Base-by-base conservation (phyloP, 768 basidiomycete species). In the Rhodotorula paludigena region DNA sequence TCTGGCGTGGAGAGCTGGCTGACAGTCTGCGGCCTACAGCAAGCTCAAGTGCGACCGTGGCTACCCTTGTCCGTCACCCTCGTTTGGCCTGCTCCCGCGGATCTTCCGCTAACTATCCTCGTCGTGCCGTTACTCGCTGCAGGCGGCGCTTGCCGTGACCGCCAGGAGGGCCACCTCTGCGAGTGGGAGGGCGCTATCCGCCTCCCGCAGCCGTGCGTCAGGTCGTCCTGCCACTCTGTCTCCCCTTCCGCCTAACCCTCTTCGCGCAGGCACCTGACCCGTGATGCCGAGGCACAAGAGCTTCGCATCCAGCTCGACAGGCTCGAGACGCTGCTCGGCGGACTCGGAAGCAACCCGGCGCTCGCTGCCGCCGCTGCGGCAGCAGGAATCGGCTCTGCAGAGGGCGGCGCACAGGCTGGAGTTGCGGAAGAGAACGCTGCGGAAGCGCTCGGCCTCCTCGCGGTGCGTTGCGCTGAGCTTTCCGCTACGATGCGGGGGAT, bases 41-140 rank as follows among this genome's bases (percentile, higher is more conserved):
- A 68, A 68, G 44, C 49, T 68, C 45, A 68, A 68, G 52, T 68
- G 66, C 61, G 67, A 68, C 41, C 57, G 67, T 30, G 67, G 67
- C 1, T 68, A 63, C 23, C 67, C 67, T 33, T 68, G 67, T 68
- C 11, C 8, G 60, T 42, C 49, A 18, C 15, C 45, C 23, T 48
- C 47, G 14, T 28, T 38, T 1, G 5, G 33, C 20, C 25, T 20
- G 25, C 20, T 10, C 23, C 33, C 10, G 20, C 16, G 10, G 11
- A 18, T 0, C 44, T n/a, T 9, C 30, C 14, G 15, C 21, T 3
- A 25, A 5, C 15, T 20, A 21, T 41, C 15, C 18, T 5, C 18
- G 32, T 25, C 18, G 32, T 18, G 20, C 4, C 33, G 8, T 21
- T 5, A 14, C 42, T 28, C 28, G 15, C 6, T 33, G 12, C 35